A percentile compares a stretch with the other conserved stretches of the same genome.
Conservation (phyloP, 495 filamentous ascomycete species). For the Xylaria telfairii region DNA sequence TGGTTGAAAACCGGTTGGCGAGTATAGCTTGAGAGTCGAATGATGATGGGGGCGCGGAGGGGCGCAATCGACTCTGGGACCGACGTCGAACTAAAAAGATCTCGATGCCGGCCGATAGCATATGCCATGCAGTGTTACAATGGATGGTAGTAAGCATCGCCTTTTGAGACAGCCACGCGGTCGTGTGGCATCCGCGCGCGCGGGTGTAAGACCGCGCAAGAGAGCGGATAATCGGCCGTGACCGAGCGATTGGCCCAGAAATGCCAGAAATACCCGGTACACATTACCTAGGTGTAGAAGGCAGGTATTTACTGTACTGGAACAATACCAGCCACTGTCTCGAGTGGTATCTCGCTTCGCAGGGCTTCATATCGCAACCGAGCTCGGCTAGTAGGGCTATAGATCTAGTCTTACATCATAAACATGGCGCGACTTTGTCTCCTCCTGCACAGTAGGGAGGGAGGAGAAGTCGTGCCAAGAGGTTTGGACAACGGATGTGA, state of each 20-base stretch:
- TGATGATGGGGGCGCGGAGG: conserved; percentile 11
- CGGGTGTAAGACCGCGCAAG: not conserved
- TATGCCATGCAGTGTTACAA: conserved; percentile 5
- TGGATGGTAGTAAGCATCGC: not conserved
- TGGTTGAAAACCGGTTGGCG: conserved; percentile 8
- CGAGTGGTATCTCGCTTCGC: not conserved
- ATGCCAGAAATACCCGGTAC: not conserved
- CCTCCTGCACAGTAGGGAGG: too few relatives aligned
- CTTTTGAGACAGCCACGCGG: conserved; percentile 23
- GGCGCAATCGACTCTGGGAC: conserved; percentile 13
- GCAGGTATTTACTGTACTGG: not conserved
- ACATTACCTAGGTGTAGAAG: too few relatives aligned
- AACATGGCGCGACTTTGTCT: not conserved
- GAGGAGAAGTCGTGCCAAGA: not conserved
- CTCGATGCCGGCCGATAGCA: conserved; percentile 18
- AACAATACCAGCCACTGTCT: not conserved
- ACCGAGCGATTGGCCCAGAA: not conserved
- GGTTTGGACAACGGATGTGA: not conserved
- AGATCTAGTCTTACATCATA: not conserved
- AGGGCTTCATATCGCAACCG: not conserved
- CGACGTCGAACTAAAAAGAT: conserved; percentile 11
- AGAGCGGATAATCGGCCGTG: not conserved
- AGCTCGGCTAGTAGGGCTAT: not conserved
- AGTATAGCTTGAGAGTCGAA: conserved; percentile 11
- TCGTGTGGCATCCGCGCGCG: conserved; percentile 18